Evolutionary conservation across 306 rosid genomes (phyloP), one percentile per base, ranked within the genome.

Genomic region (Trifolium pratense): DNA sequence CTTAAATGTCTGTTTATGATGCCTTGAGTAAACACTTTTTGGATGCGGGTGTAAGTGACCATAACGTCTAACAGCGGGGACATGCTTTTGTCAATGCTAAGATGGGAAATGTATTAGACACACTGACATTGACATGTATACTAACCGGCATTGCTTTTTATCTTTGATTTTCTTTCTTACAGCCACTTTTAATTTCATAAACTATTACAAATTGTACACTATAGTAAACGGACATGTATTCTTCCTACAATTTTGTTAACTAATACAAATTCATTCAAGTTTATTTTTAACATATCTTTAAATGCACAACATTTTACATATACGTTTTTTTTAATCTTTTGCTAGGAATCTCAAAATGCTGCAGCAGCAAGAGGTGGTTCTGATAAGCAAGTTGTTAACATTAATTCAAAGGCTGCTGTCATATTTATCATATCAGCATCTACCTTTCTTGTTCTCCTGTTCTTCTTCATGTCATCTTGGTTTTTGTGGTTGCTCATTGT

Each of bases 381-480:
- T 70, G 78, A 94, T 74, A 79, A 84, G 18, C 96, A 91, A 78
- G 63, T 85, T 76, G 80, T 94, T 73, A 82, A 83, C 80, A 88
- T 94, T 68, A 84, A 81, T 80, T 85, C 85, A 15, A 89, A 68
- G 86, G 89, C 97, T 59, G 99, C 99, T 48, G 37, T 91, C 61
- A 36, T 89, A 63, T 94, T 94, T 84, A 90, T 94, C 69, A 84
- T 91, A 71, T 26, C 82, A 21, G 99, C 97, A 62, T 94, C 99
- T 51, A 77, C 80, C 75, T 86, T 90, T 85, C 87, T 94, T 82
- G 84, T 94, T 80, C 84, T 94, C 36, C 76, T 91, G 65, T 94
- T 81, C 82, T 94, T 91, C 84, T 91, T 91, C 84, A 94, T 91
- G 99, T 94, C 99, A 9, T 71, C 93, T 55, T 94, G 97, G 99